phyloP scores from a whole-genome alignment of 306 rosid species.

The Pachyrhizus erosus region DNA sequence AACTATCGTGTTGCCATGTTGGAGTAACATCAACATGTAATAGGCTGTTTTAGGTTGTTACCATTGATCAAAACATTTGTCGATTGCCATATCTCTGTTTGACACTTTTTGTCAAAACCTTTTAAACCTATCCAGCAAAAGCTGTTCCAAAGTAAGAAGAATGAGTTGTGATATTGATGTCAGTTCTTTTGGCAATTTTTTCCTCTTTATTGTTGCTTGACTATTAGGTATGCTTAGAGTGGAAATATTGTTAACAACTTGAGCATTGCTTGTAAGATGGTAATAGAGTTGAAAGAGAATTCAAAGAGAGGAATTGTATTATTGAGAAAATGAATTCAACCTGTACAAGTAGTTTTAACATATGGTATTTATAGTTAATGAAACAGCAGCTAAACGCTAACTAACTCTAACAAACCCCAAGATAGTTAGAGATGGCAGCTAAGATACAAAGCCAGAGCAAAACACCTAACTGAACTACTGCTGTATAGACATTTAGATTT shows the following conservation, averaged over 20 bases:
- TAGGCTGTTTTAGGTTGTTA: constrained; percentile 6
- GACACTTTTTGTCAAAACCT: not conserved
- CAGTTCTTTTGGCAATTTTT: not conserved
- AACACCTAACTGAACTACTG: no score
- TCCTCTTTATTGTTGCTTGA: not conserved
- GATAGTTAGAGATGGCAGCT: no score
- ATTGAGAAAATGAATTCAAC: no score
- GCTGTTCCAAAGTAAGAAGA: not conserved
- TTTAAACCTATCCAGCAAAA: not conserved
- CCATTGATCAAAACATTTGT: not conserved
- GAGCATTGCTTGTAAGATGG: not conserved
- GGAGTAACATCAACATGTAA: constrained; percentile 2
- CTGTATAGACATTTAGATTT: no score
- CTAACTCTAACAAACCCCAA: no score
- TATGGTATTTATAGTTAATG: no score
- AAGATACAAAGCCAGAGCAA: no score
- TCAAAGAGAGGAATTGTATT: no score
- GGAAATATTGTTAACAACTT: not conserved
- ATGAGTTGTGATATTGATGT: not conserved
- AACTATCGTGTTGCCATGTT: not conserved
- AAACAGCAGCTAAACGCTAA: no score
- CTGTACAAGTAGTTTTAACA: no score
- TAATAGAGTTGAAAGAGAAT: no score
- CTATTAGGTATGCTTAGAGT: not conserved
- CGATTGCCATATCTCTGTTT: not conserved